Percentiles rank a stretch among this genome's conserved stretches.
These are phyloP conservation scores for Kazachstania kunashirensis DNA, from an alignment of 805 yeast genomes.

Conservation along the genomic window DNA sequence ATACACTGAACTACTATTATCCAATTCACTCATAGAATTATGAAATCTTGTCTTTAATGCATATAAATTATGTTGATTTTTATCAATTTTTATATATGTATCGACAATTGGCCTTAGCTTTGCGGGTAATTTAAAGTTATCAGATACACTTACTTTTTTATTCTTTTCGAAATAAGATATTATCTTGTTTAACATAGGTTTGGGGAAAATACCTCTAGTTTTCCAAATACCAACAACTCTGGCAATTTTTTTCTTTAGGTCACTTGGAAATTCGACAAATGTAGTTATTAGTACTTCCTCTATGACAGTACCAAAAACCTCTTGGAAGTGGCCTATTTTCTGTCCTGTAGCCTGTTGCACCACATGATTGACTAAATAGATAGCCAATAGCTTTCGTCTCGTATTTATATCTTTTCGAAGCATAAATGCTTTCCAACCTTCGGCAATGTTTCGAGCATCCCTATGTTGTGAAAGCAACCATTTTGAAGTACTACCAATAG, in stretches of 20 bases:
- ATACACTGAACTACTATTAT: constrained; percentile 22
- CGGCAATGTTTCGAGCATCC: constrained; percentile 20
- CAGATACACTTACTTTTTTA: constrained; percentile 8
- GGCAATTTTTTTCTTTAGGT: constrained; percentile 42
- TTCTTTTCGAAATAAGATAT: constrained; percentile 5
- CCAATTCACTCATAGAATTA: constrained; percentile 19
- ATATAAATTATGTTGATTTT: constrained; percentile 16
- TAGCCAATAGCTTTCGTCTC: constrained; percentile 23
- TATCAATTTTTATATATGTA: constrained; percentile 15
- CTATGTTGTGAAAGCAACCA: constrained; percentile 26
- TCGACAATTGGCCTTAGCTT: constrained; percentile 25
- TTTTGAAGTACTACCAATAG: constrained; percentile 26
- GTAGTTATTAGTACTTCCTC: constrained; percentile 31
- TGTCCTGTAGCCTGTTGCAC: constrained; percentile 28
- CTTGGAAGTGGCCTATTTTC: constrained; percentile 24
- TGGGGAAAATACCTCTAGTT: constrained; percentile 44
- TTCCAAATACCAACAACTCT: constrained; percentile 60
- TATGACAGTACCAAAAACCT: constrained; percentile 19
- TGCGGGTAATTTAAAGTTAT: constrained; percentile 25
- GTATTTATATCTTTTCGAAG: constrained; percentile 18
- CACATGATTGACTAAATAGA: constrained; percentile 28
- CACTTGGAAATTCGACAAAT: constrained; percentile 31
- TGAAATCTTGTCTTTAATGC: constrained; percentile 25
- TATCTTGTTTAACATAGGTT: constrained; percentile 12
- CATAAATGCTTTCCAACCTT: constrained; percentile 23